phyloP scores from a whole-genome alignment of 306 rosid species.

The Lupinus albus region DNA sequence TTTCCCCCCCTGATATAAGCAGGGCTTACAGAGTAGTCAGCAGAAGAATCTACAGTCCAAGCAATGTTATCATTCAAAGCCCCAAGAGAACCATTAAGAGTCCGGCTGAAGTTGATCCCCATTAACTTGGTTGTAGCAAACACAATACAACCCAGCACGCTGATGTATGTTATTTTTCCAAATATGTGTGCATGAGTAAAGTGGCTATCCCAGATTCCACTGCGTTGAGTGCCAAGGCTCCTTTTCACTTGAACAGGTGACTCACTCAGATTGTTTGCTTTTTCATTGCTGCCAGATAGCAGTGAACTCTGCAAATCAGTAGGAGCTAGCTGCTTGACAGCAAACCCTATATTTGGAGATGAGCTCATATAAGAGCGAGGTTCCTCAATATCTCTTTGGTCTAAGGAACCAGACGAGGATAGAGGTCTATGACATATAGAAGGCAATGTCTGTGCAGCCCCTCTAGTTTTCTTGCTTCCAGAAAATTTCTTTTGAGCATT shows the following conservation, averaged over 20 bases:
- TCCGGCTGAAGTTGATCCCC: slow-evolving; percentile 52
- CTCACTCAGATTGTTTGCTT: slow-evolving; percentile 45
- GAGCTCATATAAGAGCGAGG: slow-evolving; percentile 62
- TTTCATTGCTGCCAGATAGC: slow-evolving; percentile 59
- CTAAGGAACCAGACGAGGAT: slow-evolving; percentile 57
- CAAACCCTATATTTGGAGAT: slow-evolving; percentile 67
- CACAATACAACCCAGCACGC: slow-evolving; percentile 70
- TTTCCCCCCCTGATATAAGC: slow-evolving; percentile 56
- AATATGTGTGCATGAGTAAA: slow-evolving; percentile 46
- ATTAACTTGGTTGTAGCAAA: slow-evolving; percentile 66
- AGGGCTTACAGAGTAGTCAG: slow-evolving; percentile 53
- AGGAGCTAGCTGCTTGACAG: slow-evolving; percentile 85
- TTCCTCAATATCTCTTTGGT: slow-evolving; percentile 63
- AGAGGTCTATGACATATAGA: slow-evolving; percentile 71
- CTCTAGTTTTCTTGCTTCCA: slow-evolving; percentile 62
- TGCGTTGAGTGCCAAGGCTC: slow-evolving; percentile 60
- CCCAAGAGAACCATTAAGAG: slow-evolving; percentile 50
- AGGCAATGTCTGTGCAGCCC: slow-evolving; percentile 44
- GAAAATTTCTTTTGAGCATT: slow-evolving; percentile 60
- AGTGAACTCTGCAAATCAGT: slow-evolving; percentile 69
- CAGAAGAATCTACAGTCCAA: slow-evolving; percentile 56
- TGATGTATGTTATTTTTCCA: slow-evolving; percentile 52
- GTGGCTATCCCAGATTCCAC: slow-evolving; percentile 62
- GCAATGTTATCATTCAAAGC: slow-evolving; percentile 46
- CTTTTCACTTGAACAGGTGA: slow-evolving; percentile 75